phyloP scores from a whole-genome alignment of 225 moss, liverwort and hornwort genomes.

The Marchantia paleacea region DNA sequence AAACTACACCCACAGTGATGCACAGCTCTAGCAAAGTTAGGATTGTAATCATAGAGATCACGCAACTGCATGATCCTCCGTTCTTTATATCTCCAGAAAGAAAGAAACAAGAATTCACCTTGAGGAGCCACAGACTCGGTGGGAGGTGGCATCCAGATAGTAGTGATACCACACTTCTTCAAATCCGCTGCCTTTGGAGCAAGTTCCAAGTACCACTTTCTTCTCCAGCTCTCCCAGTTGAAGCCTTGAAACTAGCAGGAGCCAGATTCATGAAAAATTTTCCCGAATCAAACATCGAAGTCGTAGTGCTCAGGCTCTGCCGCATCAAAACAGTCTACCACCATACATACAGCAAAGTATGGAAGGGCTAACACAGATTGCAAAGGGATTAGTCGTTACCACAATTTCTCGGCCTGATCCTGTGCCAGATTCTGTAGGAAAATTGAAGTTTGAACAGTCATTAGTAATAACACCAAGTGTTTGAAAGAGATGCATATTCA shows the following conservation, averaged over 20 bases:
- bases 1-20: neutral
- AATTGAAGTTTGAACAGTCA: neutral
- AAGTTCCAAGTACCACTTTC: constrained; percentile 79
- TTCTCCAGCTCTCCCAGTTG: constrained; percentile 90
- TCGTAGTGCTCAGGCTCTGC: neutral
- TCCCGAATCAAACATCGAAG: neutral
- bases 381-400: constrained; percentile 36
- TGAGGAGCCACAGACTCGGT: constrained; percentile 81
- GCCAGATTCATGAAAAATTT: neutral
- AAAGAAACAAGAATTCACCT: constrained; percentile 40
- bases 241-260: constrained; percentile 77
- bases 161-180: constrained; percentile 74
- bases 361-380: neutral
- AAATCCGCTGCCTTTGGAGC: constrained; percentile 70
- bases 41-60: neutral
- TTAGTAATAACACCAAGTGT: neutral
- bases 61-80: neutral
- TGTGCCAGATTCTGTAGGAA: constrained; percentile 62
- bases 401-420: constrained; percentile 79
- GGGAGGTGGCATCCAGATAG: constrained; percentile 83
- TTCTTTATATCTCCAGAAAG: neutral
- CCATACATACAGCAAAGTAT: neutral
- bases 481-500: neutral
- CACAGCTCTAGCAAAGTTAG: neutral
- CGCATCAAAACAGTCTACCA: neutral